Evolutionary conservation across 2,329 filamentous ascomycete species (phyloP).

Genomic region (Dactylellina cionopaga): DNA sequence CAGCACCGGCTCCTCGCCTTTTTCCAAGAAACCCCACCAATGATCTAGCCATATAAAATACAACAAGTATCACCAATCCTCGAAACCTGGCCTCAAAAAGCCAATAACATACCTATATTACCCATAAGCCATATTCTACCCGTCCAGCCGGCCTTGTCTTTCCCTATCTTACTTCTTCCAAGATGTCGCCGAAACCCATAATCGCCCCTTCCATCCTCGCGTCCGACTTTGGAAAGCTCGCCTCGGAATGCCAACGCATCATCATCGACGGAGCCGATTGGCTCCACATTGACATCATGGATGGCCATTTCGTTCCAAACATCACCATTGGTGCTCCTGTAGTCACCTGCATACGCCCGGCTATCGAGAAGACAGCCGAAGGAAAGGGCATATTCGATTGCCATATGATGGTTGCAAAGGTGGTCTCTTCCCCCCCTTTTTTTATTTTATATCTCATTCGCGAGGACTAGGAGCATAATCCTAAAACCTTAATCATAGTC

Average conservation of each 20-base stretch:
- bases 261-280: conserved; percentile 89
- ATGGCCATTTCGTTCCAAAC: conserved; percentile 98
- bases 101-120: too few relatives aligned
- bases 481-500: too few relatives aligned
- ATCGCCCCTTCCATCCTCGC: conserved; percentile 98
- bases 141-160: too few relatives aligned
- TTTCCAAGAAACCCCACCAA: conserved; percentile 13
- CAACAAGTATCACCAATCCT: conserved; percentile 25
- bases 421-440: conserved; percentile 3
- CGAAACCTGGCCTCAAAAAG: too few relatives aligned
- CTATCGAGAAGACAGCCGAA: conserved; percentile 77
- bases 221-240: conserved; percentile 90
- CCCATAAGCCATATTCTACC: too few relatives aligned
- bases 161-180: neutral
- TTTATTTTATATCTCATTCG: neutral
- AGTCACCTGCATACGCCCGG: conserved; percentile 88
- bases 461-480: neutral
- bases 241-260: conserved; percentile 84
- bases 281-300: conserved; percentile 95
- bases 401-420: conserved; percentile 94
- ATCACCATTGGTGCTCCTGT: conserved; percentile 96
- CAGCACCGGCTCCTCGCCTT: neutral
- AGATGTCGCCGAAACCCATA: conserved; percentile 88
- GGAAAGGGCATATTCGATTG: conserved; percentile 96
- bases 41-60: conserved; percentile 16